Conservation (phyloP, 106 monocot species). For the Iris macrosiphon region DNA sequence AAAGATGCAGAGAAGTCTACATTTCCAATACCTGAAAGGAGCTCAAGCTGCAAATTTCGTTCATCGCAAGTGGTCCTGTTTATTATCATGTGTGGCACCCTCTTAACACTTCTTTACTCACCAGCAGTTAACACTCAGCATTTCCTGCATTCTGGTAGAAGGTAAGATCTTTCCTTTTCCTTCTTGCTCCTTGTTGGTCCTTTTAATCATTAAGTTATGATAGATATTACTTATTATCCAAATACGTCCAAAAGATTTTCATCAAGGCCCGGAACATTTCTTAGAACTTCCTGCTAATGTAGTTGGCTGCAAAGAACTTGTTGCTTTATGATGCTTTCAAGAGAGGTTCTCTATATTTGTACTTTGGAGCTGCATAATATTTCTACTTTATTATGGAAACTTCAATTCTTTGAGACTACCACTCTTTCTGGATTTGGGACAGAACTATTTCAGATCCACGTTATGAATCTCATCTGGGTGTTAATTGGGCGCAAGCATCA, state of each 20-base stretch:
- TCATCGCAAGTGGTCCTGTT: conserved; percentile 10
- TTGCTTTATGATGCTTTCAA: background rate
- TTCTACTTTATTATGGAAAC: background rate
- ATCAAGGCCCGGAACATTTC: background rate
- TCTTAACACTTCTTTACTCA: conserved; percentile 16
- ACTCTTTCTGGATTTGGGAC: conserved; percentile 62
- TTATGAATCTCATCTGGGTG: conserved; percentile 40
- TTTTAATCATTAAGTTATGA: background rate
- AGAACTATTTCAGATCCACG: conserved; percentile 25
- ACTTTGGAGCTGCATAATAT: background rate
- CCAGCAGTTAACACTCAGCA: conserved; percentile 6
- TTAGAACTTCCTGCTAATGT: background rate
- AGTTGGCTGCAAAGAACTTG: background rate
- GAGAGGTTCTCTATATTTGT: background rate
- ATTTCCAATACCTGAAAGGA: conserved; percentile 14
- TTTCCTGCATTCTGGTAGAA: conserved; percentile 13
- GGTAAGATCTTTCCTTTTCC: background rate
- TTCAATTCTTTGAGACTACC: background rate
- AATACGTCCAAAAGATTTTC: background rate
- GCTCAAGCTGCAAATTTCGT: conserved; percentile 14
- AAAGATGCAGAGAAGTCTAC: conserved; percentile 19
- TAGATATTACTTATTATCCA: background rate
- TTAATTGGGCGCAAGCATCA: conserved; percentile 56
- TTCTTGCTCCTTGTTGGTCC: background rate
- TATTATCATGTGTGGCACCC: conserved; percentile 10